Conservation (phyloP, 257 asterid species). For the Handroanthus guayacan region DNA sequence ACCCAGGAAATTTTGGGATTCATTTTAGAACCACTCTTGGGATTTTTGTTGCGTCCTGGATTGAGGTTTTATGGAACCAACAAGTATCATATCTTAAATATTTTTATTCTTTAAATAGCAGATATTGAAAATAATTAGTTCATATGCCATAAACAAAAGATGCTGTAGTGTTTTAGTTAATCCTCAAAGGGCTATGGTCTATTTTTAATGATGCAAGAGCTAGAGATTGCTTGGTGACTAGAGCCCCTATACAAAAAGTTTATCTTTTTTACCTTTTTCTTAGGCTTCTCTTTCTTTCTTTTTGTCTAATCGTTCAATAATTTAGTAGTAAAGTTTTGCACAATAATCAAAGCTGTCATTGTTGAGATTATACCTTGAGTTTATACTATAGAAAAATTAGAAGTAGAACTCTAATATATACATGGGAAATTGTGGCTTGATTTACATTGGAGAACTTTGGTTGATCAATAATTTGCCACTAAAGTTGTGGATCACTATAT, state of each 20-base stretch:
- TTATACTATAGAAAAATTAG: background rate
- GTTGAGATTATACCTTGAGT: background rate
- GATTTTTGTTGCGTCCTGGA: background rate
- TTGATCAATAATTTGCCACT: conserved; percentile 18
- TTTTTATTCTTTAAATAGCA: background rate
- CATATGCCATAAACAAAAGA: too few species aligned
- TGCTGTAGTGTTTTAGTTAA: background rate
- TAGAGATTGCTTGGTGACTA: conserved; percentile 39
- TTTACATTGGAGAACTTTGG: background rate
- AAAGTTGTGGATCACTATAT: background rate
- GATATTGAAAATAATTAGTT: background rate
- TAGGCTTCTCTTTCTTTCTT: conserved; percentile 26
- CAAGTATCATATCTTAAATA: background rate
- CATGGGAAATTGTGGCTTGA: background rate
- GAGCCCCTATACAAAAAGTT: conserved; percentile 33
- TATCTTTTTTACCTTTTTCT: conserved; percentile 37
- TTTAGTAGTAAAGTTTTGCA: conserved; percentile 9
- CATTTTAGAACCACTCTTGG: background rate
- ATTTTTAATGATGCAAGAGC: conserved; percentile 16
- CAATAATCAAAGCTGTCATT: background rate
- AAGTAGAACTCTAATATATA: too few species aligned
- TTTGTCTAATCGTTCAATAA: conserved; percentile 11
- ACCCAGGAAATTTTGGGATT: background rate
- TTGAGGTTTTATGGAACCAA: background rate
- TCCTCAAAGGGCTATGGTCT: background rate